Conservation (phyloP, 768 basidiomycete genomes). For the Lyophyllum semitale region DNA sequence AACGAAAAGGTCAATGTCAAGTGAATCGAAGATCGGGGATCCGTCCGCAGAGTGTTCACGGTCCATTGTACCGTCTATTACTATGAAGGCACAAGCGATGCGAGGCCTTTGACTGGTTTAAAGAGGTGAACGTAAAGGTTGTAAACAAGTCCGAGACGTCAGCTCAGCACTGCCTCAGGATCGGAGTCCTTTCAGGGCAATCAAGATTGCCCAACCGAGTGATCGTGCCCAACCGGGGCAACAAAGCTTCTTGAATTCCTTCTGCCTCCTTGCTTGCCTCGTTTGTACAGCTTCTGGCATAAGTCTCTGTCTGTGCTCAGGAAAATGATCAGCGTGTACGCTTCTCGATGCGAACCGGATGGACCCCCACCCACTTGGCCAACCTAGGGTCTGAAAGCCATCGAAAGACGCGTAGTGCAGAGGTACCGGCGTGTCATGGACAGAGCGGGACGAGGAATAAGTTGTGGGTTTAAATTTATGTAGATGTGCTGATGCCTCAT, state of each 20-base stretch:
- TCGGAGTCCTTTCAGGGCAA: too few species aligned
- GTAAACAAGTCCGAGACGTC: too few species aligned
- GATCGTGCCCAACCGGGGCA: too few species aligned
- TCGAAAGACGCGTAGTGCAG: too few species aligned
- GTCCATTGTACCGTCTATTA: conserved; percentile 13
- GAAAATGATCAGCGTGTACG: background rate
- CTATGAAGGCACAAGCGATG: conserved; percentile 14
- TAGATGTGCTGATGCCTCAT: background rate
- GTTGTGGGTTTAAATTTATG: background rate
- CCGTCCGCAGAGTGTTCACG: conserved; percentile 31
- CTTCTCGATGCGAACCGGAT: too few species aligned
- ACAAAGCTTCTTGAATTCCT: too few species aligned
- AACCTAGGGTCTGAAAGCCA: too few species aligned
- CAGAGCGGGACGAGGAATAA: background rate
- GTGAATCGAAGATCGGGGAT: conserved; percentile 61
- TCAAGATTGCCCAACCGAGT: too few species aligned
- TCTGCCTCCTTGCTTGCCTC: background rate
- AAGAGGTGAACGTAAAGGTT: background rate
- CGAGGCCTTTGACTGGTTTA: conserved; percentile 25
- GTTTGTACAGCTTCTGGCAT: background rate
- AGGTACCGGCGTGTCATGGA: too few species aligned
- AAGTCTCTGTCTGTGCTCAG: background rate
- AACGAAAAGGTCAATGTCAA: conserved; percentile 77
- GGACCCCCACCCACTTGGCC: background rate
- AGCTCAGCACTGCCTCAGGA: too few species aligned